A percentile compares a stretch with the other conserved stretches of the same genome.
These are phyloP conservation scores for Fagopyrum esculentum DNA, from an alignment of 148 eudicot species.

Conservation along the genomic window DNA sequence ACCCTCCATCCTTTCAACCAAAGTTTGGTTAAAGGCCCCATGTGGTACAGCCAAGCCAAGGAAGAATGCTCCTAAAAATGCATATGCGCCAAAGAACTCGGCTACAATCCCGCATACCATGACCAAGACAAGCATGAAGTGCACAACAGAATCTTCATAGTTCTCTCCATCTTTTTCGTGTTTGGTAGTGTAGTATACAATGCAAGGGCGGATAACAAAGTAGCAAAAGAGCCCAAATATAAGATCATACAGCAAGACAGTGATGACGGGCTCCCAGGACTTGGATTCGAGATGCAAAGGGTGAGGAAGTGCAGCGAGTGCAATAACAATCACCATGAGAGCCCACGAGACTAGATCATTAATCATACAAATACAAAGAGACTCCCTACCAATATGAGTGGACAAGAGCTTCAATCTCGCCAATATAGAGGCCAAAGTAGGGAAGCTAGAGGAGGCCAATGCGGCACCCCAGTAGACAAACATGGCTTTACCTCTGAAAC, in stretches of 20 bases:
- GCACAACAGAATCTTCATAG: constrained; percentile 22
- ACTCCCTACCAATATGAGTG: constrained; percentile 26
- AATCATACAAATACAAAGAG: constrained; percentile 18
- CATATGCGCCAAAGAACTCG: constrained; percentile 33
- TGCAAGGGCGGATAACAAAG: constrained; percentile 25
- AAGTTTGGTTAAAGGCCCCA: constrained; percentile 25
- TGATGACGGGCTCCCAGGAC: neutral
- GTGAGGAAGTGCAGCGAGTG: constrained; percentile 15
- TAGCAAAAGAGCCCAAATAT: constrained; percentile 16
- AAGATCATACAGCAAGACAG: neutral
- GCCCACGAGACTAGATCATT: constrained; percentile 22
- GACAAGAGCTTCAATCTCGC: constrained; percentile 27
- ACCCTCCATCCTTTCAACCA: constrained; percentile 46
- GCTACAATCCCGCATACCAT: constrained; percentile 30
- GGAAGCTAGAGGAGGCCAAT: constrained; percentile 23
- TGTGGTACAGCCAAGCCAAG: constrained; percentile 42
- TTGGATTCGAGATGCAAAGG: neutral
- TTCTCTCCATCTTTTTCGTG: constrained; percentile 26
- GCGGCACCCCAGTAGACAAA: constrained; percentile 31
- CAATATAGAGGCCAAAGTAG: constrained; percentile 23
- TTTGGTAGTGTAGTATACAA: constrained; percentile 16
- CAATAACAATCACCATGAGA: constrained; percentile 11
- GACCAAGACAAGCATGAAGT: constrained; percentile 25
- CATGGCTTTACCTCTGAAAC: neutral
- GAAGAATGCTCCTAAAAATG: constrained; percentile 42